Evolutionary conservation across 1,284 basidiomycete genomes (phyloP), one percentile per base, ranked within the genome.

Genomic region (Cutaneotrichosporon daszewskae): DNA sequence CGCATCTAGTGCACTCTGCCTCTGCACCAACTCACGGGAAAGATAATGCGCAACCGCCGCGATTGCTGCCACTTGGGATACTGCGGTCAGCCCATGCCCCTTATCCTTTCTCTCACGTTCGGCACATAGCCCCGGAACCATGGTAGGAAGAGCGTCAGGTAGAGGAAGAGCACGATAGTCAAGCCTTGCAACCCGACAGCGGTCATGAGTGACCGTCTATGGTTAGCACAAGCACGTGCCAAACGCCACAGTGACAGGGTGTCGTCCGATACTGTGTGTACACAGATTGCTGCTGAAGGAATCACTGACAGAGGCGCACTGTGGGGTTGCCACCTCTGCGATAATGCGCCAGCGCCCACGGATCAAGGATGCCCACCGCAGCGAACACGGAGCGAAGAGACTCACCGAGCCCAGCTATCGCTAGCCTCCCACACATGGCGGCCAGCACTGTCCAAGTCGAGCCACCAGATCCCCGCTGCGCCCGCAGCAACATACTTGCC

Each of bases 1-100:
- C 31, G 31, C 31, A 16, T 20, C 4, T 20, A 20, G n/a, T 10
- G 17, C 18, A 16, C 31, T 16, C 36, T 20, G 16, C 7, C n/a
- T 16, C 36, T 17, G 27, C 6, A 20, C 16, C 13, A 10, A 55
- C 61, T 43, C 44, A 71, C 60, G 4, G 68, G 68, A 10, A 71
- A 66, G 31, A 71, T 58, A 11, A 66, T 34, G 2, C 62, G 55
- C 6, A 71, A 47, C 19, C 69, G 53, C 22, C 58, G 53, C 18
- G 69, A 71, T 42, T 64, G 49, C 49, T 69, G 66, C 69, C 69
- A 71, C 51, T 60, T 55, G 19, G 65, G 62, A 40, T 71, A 71
- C 69, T 71, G 37, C 6, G 8, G 45, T 45, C 37, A 48, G 43
- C 35, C 19, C 9, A 16, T n/a, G 18, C 13, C 35, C n/a, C 20